Evolutionary conservation across 768 basidiomycete species (phyloP).

Genomic region (Termitomyces sp.): DNA sequence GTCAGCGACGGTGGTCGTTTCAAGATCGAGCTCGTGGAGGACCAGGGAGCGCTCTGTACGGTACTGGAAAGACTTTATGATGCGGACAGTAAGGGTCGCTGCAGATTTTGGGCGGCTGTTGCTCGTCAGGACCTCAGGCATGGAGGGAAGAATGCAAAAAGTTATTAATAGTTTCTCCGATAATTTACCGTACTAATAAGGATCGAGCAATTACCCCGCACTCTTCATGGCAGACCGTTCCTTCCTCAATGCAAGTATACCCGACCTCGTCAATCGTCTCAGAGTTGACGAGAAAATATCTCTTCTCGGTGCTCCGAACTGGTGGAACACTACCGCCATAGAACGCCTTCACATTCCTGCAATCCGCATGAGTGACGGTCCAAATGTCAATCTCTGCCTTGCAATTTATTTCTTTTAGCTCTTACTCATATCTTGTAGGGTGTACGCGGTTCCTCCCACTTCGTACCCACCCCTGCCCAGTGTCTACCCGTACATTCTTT

Average conservation of each 20-base stretch:
- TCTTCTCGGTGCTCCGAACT: constrained; percentile 59
- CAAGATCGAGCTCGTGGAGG: constrained; percentile 76
- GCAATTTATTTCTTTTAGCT: background rate
- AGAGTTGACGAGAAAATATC: constrained; percentile 60
- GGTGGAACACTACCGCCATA: constrained; percentile 65
- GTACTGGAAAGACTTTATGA: constrained; percentile 94
- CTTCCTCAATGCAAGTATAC: constrained; percentile 51
- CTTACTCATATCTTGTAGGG: constrained; percentile 33
- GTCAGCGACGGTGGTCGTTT: constrained; percentile 68
- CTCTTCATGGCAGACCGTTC: constrained; percentile 26
- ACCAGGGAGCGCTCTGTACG: constrained; percentile 87
- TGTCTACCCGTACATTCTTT: constrained; percentile 50
- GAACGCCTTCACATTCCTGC: constrained; percentile 57
- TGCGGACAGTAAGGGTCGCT: constrained; percentile 84
- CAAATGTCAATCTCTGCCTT: constrained; percentile 37
- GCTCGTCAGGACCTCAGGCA: constrained; percentile 51
- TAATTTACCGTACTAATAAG: constrained; percentile 5
- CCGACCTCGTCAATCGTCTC: constrained; percentile 47
- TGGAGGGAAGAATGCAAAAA: constrained; percentile 9
- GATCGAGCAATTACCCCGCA: background rate
- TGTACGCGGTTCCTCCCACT: constrained; percentile 62
- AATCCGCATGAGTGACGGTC: constrained; percentile 69
- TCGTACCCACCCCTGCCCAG: constrained; percentile 58
- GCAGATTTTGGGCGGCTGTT: constrained; percentile 60
- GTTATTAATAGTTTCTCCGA: constrained; percentile 8